Percentiles rank a stretch among this genome's conserved stretches.
These are phyloP conservation scores for Sarocladium oryzae DNA, from an alignment of 2,329 filamentous ascomycete genomes.

Conservation along the genomic window DNA sequence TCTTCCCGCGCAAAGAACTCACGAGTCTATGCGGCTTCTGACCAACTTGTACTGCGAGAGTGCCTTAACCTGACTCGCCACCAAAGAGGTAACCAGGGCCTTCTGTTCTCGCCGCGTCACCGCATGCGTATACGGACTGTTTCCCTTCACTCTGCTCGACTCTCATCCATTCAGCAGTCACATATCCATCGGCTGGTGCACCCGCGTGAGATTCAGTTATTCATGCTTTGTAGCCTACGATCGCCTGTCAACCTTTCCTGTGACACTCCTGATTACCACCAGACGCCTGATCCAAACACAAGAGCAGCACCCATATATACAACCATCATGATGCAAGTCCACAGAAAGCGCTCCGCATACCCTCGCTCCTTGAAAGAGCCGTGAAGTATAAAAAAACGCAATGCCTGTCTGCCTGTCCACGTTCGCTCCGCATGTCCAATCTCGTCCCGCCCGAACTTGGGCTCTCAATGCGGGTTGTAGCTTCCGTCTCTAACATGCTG, in stretches of 20 bases:
- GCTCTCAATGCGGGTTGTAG: not conserved
- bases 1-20: too few relatives aligned
- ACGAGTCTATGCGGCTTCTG: too few relatives aligned
- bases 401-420: not conserved
- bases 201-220: not conserved
- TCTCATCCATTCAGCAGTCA: too few relatives aligned
- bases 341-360: slow-evolving; percentile 2
- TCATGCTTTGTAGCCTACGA: not conserved
- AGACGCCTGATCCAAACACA: slow-evolving; percentile 3
- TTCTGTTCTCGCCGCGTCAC: not conserved
- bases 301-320: not conserved
- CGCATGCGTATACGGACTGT: not conserved
- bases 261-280: not conserved
- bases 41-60: too few relatives aligned
- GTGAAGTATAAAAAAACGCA: not conserved
- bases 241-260: not conserved
- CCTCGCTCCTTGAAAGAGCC: not conserved
- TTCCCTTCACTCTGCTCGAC: too few relatives aligned
- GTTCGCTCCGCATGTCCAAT: not conserved
- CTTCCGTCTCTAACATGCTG: not conserved
- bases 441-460: not conserved
- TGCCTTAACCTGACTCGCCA: not conserved
- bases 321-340: not conserved
- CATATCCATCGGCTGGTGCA: too few relatives aligned
- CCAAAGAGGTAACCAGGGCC: too few relatives aligned